These are phyloP conservation scores for Naganishia friedmannii DNA, from an alignment of 768 basidiomycete species.

Conservation along the genomic window DNA sequence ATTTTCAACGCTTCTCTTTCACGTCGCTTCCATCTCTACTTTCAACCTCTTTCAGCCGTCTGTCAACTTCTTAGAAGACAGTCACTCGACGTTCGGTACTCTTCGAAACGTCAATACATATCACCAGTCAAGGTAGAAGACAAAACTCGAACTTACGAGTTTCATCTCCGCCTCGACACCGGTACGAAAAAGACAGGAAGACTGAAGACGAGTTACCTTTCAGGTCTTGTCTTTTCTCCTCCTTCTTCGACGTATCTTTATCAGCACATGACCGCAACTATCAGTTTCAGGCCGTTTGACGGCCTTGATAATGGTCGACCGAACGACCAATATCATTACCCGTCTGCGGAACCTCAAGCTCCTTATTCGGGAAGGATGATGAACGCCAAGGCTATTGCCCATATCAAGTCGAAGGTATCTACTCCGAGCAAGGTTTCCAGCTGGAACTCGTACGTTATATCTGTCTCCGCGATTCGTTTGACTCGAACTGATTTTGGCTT, in stretches of 20 bases:
- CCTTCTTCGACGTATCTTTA: conserved; percentile 21
- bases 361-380: conserved; percentile 23
- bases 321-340: conserved; percentile 8
- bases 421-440: conserved; percentile 19
- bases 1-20: conserved; percentile 7
- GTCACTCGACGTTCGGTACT: background rate
- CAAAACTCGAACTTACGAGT: background rate
- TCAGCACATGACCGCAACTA: conserved; percentile 26
- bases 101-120: conserved; percentile 7
- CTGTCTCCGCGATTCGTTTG: background rate
- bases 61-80: background rate
- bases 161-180: conserved; percentile 15
- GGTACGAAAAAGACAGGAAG: conserved; percentile 22
- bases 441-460: conserved; percentile 14
- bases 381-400: conserved; percentile 23
- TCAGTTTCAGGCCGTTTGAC: conserved; percentile 19
- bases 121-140: conserved; percentile 21
- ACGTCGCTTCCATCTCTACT: background rate
- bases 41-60: conserved; percentile 12
- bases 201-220: conserved; percentile 15
- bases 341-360: conserved; percentile 22
- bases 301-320: conserved; percentile 25
- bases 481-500: background rate
- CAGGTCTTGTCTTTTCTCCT: conserved; percentile 25
- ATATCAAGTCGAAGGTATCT: conserved; percentile 23